phyloP scores from a whole-genome alignment of 345 rosid species.

The Acer yangbiense region DNA sequence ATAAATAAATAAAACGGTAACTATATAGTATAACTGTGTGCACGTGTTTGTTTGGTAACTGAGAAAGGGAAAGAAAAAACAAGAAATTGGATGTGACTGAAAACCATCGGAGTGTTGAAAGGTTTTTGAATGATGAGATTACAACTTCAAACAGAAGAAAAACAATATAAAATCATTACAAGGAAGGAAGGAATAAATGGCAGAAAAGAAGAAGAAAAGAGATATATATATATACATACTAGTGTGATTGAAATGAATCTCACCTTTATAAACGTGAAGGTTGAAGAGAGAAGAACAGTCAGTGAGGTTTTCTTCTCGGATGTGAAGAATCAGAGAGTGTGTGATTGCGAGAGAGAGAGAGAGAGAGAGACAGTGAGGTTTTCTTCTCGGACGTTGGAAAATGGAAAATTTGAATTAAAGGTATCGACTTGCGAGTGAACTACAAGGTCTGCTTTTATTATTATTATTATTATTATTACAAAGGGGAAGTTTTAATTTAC shows the following conservation, averaged over 20 bases:
- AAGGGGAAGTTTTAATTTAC: too few relatives aligned
- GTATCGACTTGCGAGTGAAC: neutral
- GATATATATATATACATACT: too few relatives aligned
- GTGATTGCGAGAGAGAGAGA: constrained; percentile 6
- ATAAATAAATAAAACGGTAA: neutral
- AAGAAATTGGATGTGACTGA: neutral
- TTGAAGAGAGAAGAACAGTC: too few relatives aligned
- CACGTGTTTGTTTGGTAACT: constrained; percentile 1
- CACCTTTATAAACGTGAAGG: constrained; percentile 10
- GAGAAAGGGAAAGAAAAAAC: neutral
- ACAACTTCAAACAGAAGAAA: neutral
- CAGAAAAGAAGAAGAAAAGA: neutral
- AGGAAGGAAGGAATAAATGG: neutral
- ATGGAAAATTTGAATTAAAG: constrained; percentile 39
- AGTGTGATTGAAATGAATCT: constrained; percentile 4
- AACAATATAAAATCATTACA: neutral
- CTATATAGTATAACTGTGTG: neutral
- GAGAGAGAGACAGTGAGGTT: constrained; percentile 14
- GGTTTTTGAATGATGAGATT: neutral
- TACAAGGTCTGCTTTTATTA: too few relatives aligned
- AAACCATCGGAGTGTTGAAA: too few relatives aligned
- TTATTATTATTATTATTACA: too few relatives aligned
- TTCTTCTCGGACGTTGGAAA: neutral
- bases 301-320: too few relatives aligned
- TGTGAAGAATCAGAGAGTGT: too few relatives aligned